phyloP scores from a whole-genome alignment of 257 asterid genomes.

The Solanum bulbocastanum region DNA sequence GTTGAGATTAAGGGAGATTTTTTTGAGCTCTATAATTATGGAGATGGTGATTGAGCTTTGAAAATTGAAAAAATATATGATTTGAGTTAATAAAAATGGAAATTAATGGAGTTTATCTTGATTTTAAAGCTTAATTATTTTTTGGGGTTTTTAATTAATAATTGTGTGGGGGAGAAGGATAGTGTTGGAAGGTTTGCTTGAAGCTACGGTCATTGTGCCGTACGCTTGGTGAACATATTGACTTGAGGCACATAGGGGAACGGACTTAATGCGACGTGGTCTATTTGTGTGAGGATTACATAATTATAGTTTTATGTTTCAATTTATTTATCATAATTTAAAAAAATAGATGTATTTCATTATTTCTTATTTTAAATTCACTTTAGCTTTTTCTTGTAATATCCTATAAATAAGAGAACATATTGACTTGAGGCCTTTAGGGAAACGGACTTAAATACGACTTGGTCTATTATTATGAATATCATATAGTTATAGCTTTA shows the following conservation, averaged over 20 bases:
- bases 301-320: not conserved
- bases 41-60: not conserved
- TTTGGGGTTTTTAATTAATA: not conserved
- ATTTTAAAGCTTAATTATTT: not conserved
- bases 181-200: not conserved
- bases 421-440: too few relatives aligned
- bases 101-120: not conserved
- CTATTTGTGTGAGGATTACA: not conserved
- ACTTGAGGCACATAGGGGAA: not conserved
- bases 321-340: not conserved
- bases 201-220: not conserved
- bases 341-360: not conserved
- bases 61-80: not conserved
- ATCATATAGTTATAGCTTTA: too few relatives aligned
- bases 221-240: not conserved
- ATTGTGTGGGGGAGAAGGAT: not conserved
- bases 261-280: not conserved
- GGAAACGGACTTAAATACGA: rapidly evolving
- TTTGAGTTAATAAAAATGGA: not conserved
- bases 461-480: not conserved
- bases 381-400: too few relatives aligned
- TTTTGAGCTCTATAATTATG: not conserved
- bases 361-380: not conserved
- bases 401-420: too few relatives aligned
- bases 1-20: not conserved